These are phyloP conservation scores for Arthrobotrys megalospora DNA, from an alignment of 2,329 filamentous ascomycete genomes.

Conservation along the genomic window DNA sequence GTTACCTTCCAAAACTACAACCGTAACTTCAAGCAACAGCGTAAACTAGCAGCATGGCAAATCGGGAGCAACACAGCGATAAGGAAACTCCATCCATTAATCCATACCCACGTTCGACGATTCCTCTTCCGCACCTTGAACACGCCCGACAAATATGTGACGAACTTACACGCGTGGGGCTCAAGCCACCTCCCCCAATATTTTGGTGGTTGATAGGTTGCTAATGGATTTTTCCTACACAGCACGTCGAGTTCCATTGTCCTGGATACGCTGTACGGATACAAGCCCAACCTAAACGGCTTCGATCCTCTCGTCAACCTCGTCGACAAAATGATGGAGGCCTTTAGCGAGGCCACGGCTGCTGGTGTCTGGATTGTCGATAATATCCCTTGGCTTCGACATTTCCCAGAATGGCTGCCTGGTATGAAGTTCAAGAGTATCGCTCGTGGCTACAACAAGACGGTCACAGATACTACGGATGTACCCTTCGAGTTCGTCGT, in stretches of 20 bases:
- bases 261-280: constrained; percentile 70
- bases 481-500: constrained; percentile 36
- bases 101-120: constrained; percentile 69
- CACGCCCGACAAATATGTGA: constrained; percentile 66
- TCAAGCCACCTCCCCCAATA: constrained; percentile 17
- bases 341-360: constrained; percentile 68
- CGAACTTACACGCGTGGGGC: constrained; percentile 69
- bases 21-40: constrained; percentile 67
- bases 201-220: constrained; percentile 26
- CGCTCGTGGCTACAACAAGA: constrained; percentile 67
- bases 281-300: constrained; percentile 67
- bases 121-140: constrained; percentile 69
- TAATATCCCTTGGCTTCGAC: constrained; percentile 68
- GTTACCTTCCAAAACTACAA: constrained; percentile 67
- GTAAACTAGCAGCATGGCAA: constrained; percentile 69
- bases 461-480: constrained; percentile 37
- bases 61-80: constrained; percentile 69
- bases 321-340: constrained; percentile 67
- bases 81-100: constrained; percentile 67
- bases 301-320: constrained; percentile 69
- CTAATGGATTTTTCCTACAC: constrained; percentile 25
- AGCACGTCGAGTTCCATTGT: constrained; percentile 68
- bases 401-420: constrained; percentile 70
- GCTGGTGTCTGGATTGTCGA: constrained; percentile 70
- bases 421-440: constrained; percentile 69